A percentile compares a stretch with the other conserved stretches of the same genome.
Evolutionary conservation across 23 red algal species (phyloP).

Genomic region (Cyanidium caldarium): DNA sequence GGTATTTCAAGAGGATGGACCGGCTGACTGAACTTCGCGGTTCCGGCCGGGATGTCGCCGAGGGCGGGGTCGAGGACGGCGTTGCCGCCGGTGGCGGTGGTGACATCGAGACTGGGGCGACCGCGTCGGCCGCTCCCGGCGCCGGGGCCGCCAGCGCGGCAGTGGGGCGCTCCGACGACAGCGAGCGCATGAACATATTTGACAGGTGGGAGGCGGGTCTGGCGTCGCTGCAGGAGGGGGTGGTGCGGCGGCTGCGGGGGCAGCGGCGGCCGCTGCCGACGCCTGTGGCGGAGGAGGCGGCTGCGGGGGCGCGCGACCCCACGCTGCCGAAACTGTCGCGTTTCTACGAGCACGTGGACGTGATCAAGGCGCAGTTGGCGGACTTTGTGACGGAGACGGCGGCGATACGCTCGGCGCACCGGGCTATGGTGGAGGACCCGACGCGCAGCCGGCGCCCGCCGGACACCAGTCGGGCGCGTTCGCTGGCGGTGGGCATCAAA

Average conservation of each 20-base stretch:
- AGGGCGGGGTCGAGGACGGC: not conserved
- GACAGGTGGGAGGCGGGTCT: conserved; percentile 13
- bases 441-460: conserved; percentile 2
- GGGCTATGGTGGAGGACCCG: conserved; percentile 15
- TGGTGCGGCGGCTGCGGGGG: not conserved
- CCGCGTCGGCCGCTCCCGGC: not conserved
- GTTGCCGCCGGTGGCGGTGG: not conserved
- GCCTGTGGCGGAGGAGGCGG: not conserved
- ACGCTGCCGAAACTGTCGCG: not conserved
- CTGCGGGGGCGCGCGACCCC: not conserved
- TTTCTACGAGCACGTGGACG: conserved; percentile 20
- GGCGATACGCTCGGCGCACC: not conserved
- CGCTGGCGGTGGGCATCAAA: conserved; percentile 14
- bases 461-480: conserved; percentile 8
- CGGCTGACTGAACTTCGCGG: not conserved
- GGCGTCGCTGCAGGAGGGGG: not conserved
- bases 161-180: not conserved
- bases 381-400: conserved; percentile 11
- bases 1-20: not conserved
- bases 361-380: conserved; percentile 12
- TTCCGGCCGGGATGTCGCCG: not conserved
- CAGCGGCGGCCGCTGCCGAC: not conserved
- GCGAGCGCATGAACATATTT: conserved; percentile 5
- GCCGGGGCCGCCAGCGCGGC: not conserved
- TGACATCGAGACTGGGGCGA: not conserved